Conservation (phyloP, 768 basidiomycete species). For the Phanerochaete carnosa region DNA sequence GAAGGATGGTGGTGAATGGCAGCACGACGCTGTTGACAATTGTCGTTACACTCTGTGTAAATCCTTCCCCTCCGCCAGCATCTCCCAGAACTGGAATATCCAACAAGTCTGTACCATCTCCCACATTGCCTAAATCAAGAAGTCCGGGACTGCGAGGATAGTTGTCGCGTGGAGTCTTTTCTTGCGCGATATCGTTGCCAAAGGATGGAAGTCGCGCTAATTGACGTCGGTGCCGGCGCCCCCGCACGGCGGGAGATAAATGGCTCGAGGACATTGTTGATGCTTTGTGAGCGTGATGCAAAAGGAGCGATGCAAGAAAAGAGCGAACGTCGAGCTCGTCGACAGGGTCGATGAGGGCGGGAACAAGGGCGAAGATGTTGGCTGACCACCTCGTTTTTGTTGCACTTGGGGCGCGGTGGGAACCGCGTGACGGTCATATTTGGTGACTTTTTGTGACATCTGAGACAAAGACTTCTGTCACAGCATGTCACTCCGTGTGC, state of each 20-base stretch:
- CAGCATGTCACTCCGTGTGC: background rate
- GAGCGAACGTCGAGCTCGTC: conserved; percentile 11
- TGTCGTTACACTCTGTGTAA: conserved; percentile 6
- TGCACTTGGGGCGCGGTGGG: background rate
- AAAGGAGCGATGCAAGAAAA: conserved; percentile 8
- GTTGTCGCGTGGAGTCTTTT: background rate
- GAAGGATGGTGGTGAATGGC: background rate
- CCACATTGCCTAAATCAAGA: background rate
- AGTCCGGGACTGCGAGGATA: background rate
- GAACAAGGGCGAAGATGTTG: background rate
- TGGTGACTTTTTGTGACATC: background rate
- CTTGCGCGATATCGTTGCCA: background rate
- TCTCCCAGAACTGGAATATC: background rate
- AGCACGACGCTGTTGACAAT: conserved; percentile 6
- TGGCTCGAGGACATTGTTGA: conserved; percentile 9
- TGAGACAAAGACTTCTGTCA: background rate
- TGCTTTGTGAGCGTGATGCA: conserved; percentile 11
- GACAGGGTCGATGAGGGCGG: conserved; percentile 7
- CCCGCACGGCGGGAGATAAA: conserved; percentile 12
- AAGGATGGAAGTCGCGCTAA: conserved; percentile 6
- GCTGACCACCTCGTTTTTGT: background rate
- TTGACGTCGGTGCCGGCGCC: conserved; percentile 7
- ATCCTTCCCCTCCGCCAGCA: background rate
- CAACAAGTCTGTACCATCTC: background rate
- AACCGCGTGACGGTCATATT: background rate